phyloP scores from a whole-genome alignment of 2,329 filamentous ascomycete genomes.

The Diplodia corticola region DNA sequence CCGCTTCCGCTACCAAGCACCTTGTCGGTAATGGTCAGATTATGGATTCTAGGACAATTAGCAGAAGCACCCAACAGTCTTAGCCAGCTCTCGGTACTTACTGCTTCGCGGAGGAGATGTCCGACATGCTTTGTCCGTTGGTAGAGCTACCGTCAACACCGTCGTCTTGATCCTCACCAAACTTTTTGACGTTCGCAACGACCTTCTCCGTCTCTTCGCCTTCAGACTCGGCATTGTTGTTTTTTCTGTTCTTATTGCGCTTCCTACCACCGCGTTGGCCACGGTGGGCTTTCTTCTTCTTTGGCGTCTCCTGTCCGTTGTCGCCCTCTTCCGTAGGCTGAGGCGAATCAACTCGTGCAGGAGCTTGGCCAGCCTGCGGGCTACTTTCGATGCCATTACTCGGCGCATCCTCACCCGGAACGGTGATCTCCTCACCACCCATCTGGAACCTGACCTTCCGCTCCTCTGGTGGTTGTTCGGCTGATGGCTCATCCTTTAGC shows the following conservation, averaged over 20 bases:
- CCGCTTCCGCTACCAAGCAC: constrained; percentile 80
- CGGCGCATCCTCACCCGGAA: constrained; percentile 5
- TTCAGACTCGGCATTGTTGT: constrained; percentile 34
- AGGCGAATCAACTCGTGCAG: neutral
- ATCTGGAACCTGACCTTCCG: constrained; percentile 23
- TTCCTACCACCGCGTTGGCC: constrained; percentile 51
- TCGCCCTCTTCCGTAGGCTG: constrained; percentile 28
- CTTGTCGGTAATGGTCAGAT: constrained; percentile 60
- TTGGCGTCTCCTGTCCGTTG: constrained; percentile 30
- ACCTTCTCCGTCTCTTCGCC: constrained; percentile 39
- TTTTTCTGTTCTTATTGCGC: constrained; percentile 45
- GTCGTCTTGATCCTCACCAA: constrained; percentile 31
- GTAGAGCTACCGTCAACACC: constrained; percentile 34
- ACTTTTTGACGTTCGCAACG: constrained; percentile 43
- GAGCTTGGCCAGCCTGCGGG: neutral
- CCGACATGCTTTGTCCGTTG: constrained; percentile 34
- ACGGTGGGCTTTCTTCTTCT: constrained; percentile 53
- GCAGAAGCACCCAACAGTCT: neutral
- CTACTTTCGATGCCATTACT: neutral
- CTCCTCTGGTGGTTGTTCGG: constrained; percentile 1
- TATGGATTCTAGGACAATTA: constrained; percentile 50
- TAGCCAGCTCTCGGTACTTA: neutral
- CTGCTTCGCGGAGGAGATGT: constrained; percentile 49
- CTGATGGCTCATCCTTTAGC: neutral
- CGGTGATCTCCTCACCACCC: constrained; percentile 20